Base-by-base conservation (phyloP, 208 protist species). In the Blechomonas ayalai region DNA sequence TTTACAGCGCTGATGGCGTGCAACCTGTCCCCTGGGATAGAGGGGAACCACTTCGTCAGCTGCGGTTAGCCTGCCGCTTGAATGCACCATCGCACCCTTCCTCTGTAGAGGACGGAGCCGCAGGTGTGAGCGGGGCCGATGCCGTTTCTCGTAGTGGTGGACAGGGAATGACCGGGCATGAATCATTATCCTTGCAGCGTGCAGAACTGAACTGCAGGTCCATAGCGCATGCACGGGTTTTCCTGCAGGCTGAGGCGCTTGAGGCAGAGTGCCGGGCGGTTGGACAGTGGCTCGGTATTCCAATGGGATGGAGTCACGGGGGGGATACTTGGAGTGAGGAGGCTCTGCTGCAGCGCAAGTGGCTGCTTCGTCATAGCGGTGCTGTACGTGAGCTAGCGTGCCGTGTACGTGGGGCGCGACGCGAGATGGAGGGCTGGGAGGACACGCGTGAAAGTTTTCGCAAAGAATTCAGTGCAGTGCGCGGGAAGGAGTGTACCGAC, bases 11-110 rank as follows among this genome's bases (percentile, higher is more conserved):
- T 13, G 25, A 23, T 41, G 23, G 39, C 23, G 33, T n/a, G n/a
- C n/a, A n/a, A 19, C 27, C 16, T 32, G 24, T 6, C 39, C 2
- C 31, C 40, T 16, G 32, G 10, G 43, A 67, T 35, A 18, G 33
- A 12, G 33, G 32, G 10, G 52, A 64, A n/a, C 59, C 70, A 18
- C 47, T 73, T 15, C 53, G 55, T 24, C 64, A 73, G 36, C 59
- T 73, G 18, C 50, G 48, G 37, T 12, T 40, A 10, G 57, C 57
- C 9, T 39, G 70, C 16, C 39, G 40, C 9, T 45, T 72, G 5
- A 54, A 69, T 41, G 39, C 52, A 16, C 47, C 51, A 28, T 50
- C 64, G 28, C 46, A 48, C 28, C 41, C 48, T n/a, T n/a, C n/a
- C n/a, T n/a, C n/a, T n/a, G n/a, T n/a, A n/a, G n/a, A n/a, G n/a